Evolutionary conservation across 2,329 filamentous ascomycete species (phyloP).

Genomic region (Ophiognomonia clavigignenti-juglandacearum): DNA sequence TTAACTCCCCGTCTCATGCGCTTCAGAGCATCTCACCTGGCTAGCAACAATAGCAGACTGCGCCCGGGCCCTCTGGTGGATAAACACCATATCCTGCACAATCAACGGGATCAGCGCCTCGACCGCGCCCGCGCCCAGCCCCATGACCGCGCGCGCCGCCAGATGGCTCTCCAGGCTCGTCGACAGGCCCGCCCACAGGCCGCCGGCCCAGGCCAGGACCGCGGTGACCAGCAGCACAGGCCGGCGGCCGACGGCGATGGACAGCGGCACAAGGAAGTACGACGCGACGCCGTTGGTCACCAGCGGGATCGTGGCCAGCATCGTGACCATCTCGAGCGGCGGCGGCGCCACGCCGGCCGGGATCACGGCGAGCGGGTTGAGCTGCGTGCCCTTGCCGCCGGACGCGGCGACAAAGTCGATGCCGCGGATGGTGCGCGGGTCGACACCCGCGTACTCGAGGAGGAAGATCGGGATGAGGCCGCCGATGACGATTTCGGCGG

Average conservation of each 20-base stretch:
- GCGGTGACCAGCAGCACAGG: conserved; percentile 30
- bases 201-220: conserved; percentile 29
- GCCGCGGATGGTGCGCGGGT: conserved; percentile 25
- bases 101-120: conserved; percentile 33
- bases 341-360: conserved; percentile 26
- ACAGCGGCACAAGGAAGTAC: conserved; percentile 34
- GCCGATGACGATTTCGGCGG: conserved; percentile 27
- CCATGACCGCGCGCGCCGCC: conserved; percentile 29
- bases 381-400: conserved; percentile 18
- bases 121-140: conserved; percentile 30
- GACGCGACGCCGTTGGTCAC: conserved; percentile 30
- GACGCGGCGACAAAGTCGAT: conserved; percentile 21
- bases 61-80: conserved; percentile 31
- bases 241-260: conserved; percentile 30
- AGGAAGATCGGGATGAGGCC: conserved; percentile 29
- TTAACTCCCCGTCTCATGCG: not conserved
- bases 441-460: conserved; percentile 29
- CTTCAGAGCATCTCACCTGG: conserved; percentile 13
- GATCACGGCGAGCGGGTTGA: conserved; percentile 25
- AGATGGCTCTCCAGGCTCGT: conserved; percentile 26
- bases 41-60: conserved; percentile 25
- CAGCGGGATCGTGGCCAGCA: conserved; percentile 30
- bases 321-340: conserved; percentile 23
- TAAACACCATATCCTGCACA: conserved; percentile 33
- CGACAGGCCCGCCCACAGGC: conserved; percentile 31